These are phyloP conservation scores for Pythium brachiatum DNA, from an alignment of 352 stramenopile genomes.

Conservation along the genomic window DNA sequence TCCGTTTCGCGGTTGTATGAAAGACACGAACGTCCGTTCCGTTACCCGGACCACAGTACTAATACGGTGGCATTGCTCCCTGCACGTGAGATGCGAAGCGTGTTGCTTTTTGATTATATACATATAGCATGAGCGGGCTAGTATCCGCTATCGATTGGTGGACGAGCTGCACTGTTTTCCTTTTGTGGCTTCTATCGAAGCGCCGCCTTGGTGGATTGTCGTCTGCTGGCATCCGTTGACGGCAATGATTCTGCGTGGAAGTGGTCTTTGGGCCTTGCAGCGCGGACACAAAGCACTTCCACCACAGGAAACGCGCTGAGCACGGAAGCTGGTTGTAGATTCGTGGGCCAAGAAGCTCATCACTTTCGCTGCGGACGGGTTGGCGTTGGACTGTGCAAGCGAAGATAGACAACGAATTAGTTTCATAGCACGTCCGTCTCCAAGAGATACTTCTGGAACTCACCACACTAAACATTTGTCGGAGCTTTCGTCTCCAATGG, in stretches of 20 bases:
- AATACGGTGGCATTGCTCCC: no score
- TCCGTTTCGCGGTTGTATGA: no score
- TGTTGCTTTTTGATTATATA: neutral
- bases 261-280: neutral
- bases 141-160: neutral
- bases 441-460: constrained; percentile 7
- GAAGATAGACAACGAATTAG: no score
- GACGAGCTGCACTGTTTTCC: neutral
- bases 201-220: no score
- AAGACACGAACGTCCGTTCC: no score
- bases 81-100: neutral
- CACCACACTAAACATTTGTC: constrained; percentile 40
- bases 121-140: constrained; percentile 1
- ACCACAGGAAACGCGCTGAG: neutral
- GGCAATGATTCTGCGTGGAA: neutral
- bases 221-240: no score
- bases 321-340: neutral
- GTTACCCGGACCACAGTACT: no score
- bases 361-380: constrained; percentile 22
- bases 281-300: neutral
- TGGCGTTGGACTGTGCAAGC: constrained; percentile 15
- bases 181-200: neutral
- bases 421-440: neutral
- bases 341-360: neutral
- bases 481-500: constrained; percentile 21